A percentile compares a stretch with the other conserved stretches of the same genome.
Conservation (phyloP, 495 filamentous ascomycete species). For the Penicillium cinerascens region DNA sequence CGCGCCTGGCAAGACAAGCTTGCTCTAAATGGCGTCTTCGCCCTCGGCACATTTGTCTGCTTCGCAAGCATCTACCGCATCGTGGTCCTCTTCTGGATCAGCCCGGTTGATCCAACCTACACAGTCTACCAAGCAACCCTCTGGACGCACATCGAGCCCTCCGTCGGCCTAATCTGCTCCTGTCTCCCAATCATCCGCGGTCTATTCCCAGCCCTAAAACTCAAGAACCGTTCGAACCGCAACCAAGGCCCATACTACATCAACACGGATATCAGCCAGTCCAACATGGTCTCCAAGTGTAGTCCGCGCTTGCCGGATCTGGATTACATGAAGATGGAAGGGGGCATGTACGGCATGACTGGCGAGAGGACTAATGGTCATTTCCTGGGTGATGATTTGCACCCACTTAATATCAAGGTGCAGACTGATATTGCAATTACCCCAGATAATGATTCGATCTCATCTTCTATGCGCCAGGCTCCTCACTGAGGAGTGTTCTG, state of each 20-base stretch:
- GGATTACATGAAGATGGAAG: conserved; percentile 34
- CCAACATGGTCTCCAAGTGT: conserved; percentile 24
- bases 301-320: conserved; percentile 25
- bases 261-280: conserved; percentile 28
- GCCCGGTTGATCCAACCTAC: conserved; percentile 43
- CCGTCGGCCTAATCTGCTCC: conserved; percentile 53
- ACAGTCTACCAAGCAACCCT: conserved; percentile 48
- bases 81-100: conserved; percentile 54
- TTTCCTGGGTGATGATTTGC: conserved; percentile 16
- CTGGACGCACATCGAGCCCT: conserved; percentile 59
- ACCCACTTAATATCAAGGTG: conserved; percentile 29
- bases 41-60: conserved; percentile 48
- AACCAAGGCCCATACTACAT: conserved; percentile 25
- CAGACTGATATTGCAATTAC: conserved; percentile 26
- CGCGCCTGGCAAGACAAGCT: conserved; percentile 43
- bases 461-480: neutral
- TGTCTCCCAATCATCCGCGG: conserved; percentile 57
- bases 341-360: conserved; percentile 13
- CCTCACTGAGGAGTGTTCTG: neutral
- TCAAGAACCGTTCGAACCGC: conserved; percentile 22
- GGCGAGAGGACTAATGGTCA: conserved; percentile 5
- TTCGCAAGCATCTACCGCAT: conserved; percentile 49
- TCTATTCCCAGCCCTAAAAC: conserved; percentile 41
- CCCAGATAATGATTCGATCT: conserved; percentile 14
- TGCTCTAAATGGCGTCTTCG: conserved; percentile 46